These are phyloP conservation scores for Daedaleopsis nitida DNA, from an alignment of 768 basidiomycete genomes.

Conservation along the genomic window DNA sequence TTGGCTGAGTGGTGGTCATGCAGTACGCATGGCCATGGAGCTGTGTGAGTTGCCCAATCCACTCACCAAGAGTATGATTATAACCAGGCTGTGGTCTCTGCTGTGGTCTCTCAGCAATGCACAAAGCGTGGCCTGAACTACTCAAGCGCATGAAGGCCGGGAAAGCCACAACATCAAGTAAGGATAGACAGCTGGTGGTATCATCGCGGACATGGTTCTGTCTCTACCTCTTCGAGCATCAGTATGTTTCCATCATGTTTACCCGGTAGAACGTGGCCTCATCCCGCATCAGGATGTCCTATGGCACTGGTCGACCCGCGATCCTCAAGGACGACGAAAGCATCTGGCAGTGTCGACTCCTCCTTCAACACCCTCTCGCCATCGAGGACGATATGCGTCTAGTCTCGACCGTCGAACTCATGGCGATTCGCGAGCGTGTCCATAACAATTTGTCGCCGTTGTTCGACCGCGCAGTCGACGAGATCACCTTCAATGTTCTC, in stretches of 20 bases:
- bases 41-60: constrained; percentile 51
- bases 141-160: constrained; percentile 74
- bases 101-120: constrained; percentile 73
- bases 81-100: background rate
- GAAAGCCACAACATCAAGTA: constrained; percentile 54
- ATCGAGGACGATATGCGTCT: constrained; percentile 95
- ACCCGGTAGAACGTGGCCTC: constrained; percentile 17
- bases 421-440: constrained; percentile 84
- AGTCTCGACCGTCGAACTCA: constrained; percentile 92
- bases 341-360: constrained; percentile 75
- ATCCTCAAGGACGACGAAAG: constrained; percentile 93
- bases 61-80: background rate
- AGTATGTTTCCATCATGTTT: constrained; percentile 53
- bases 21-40: constrained; percentile 97
- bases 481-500: constrained; percentile 71
- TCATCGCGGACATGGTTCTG: constrained; percentile 92
- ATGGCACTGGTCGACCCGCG: constrained; percentile 91
- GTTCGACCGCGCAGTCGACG: constrained; percentile 71
- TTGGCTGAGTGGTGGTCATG: constrained; percentile 94
- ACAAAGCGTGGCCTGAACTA: constrained; percentile 88
- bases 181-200: constrained; percentile 79
- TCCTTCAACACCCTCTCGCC: constrained; percentile 84
- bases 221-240: constrained; percentile 91
- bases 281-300: constrained; percentile 69
- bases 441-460: constrained; percentile 80